Conservation (phyloP, 176 grass and related monocot genomes). For the Triticum timopheevii region DNA sequence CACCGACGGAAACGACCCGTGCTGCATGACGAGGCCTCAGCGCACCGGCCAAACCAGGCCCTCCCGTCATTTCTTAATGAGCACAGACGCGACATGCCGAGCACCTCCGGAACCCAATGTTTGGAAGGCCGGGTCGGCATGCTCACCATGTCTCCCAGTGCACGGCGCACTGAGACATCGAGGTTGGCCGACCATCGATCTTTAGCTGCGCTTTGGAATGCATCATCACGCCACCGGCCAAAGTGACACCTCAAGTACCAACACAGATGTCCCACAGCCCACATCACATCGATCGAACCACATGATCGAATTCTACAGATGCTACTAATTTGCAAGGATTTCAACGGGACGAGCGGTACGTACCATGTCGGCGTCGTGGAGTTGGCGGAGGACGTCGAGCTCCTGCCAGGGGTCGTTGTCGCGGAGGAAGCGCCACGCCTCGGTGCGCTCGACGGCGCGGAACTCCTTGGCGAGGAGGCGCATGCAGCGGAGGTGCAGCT, state of each 20-base stretch:
- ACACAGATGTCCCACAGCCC: neutral
- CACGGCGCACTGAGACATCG: neutral
- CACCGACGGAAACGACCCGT: neutral
- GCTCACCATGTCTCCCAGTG: neutral
- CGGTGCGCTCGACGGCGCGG: constrained; percentile 58
- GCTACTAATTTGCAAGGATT: no score
- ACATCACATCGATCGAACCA: no score
- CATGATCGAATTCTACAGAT: no score
- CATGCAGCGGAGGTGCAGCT: constrained; percentile 64
- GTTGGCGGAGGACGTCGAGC: constrained; percentile 58
- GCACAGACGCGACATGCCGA: constrained; percentile 15
- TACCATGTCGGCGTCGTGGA: constrained; percentile 70
- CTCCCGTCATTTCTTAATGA: neutral
- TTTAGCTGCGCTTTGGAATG: neutral
- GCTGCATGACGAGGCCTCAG: neutral
- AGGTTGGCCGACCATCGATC: neutral
- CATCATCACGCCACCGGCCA: neutral
- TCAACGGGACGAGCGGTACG: no score
- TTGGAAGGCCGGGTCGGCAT: neutral
- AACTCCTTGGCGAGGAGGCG: constrained; percentile 71
- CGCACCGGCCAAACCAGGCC: constrained; percentile 9
- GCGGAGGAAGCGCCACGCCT: constrained; percentile 74
- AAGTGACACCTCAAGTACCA: neutral
- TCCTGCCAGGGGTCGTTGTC: constrained; percentile 85
- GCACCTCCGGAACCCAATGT: neutral